Percentiles rank a stretch among this genome's conserved stretches.
Conservation (phyloP, 768 basidiomycete species). For the Mycena indigotica region DNA sequence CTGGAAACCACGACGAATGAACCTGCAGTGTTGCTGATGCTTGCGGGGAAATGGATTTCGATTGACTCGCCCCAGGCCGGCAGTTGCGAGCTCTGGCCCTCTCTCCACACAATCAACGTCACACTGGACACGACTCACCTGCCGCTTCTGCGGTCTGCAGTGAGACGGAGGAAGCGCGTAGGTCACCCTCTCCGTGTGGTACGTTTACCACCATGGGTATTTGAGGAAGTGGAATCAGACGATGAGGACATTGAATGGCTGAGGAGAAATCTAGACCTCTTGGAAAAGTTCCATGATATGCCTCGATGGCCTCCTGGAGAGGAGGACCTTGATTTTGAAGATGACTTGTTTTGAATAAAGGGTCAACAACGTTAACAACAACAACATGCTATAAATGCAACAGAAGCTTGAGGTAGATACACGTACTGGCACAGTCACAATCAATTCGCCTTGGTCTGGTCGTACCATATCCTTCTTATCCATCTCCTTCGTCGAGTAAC, state of each 20-base stretch:
- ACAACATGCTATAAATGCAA: no score
- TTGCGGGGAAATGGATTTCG: constrained; percentile 6
- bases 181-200: constrained; percentile 10
- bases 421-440: background rate
- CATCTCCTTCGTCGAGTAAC: constrained; percentile 72
- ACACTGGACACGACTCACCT: constrained; percentile 14
- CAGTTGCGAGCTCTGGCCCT: constrained; percentile 10
- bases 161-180: constrained; percentile 11
- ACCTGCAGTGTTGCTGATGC: constrained; percentile 13
- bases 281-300: background rate
- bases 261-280: constrained; percentile 8
- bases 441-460: constrained; percentile 23
- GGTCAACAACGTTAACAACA: background rate
- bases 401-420: no score
- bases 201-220: background rate
- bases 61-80: background rate
- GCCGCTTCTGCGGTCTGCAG: constrained; percentile 1
- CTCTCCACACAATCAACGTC: constrained; percentile 10
- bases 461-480: constrained; percentile 69
- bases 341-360: constrained; percentile 6
- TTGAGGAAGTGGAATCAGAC: constrained; percentile 9
- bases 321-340: constrained; percentile 22
- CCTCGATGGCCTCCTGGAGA: constrained; percentile 21
- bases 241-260: constrained; percentile 18
- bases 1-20: constrained; percentile 2